Evolutionary conservation across 371 early-diverging fungal species (phyloP).

Genomic region (Mortierella sp.): DNA sequence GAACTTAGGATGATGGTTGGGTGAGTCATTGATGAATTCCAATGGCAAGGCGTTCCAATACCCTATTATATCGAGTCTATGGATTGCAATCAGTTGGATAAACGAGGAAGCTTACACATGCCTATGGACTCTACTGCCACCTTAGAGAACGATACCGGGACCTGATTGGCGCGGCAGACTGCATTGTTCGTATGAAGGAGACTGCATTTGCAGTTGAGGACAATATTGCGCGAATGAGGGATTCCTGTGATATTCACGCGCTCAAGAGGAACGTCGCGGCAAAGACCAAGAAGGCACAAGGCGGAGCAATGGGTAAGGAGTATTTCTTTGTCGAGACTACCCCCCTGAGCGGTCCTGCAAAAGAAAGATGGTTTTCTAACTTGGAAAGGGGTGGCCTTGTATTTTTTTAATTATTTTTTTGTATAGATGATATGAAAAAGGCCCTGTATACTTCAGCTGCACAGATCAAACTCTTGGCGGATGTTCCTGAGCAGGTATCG

Average conservation of each 20-base stretch:
- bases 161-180: slow-evolving; percentile 87
- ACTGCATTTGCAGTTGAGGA: slow-evolving; percentile 67
- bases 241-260: slow-evolving; percentile 67
- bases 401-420: not conserved
- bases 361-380: not conserved
- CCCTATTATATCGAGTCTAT: not conserved
- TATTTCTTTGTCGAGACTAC: not conserved
- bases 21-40: slow-evolving; percentile 60
- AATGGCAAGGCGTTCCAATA: not conserved
- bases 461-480: slow-evolving; percentile 85
- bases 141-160: slow-evolving; percentile 88
- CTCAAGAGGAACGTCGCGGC: slow-evolving; percentile 61
- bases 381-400: not conserved
- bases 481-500: slow-evolving; percentile 87
- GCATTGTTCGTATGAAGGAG: slow-evolving; percentile 81
- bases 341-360: too few species aligned
- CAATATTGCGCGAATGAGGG: slow-evolving; percentile 72
- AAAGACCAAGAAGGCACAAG: slow-evolving; percentile 56
- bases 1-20: slow-evolving; percentile 90
- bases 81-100: not conserved
- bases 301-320: slow-evolving; percentile 56
- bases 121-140: not conserved
- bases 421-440: slow-evolving; percentile 67
- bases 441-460: slow-evolving; percentile 79
- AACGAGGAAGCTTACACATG: not conserved